Percentiles rank a stretch among this genome's conserved stretches.
phyloP scores from a whole-genome alignment of 2,329 filamentous ascomycete species.

The Pseudocercospora crystallina region DNA sequence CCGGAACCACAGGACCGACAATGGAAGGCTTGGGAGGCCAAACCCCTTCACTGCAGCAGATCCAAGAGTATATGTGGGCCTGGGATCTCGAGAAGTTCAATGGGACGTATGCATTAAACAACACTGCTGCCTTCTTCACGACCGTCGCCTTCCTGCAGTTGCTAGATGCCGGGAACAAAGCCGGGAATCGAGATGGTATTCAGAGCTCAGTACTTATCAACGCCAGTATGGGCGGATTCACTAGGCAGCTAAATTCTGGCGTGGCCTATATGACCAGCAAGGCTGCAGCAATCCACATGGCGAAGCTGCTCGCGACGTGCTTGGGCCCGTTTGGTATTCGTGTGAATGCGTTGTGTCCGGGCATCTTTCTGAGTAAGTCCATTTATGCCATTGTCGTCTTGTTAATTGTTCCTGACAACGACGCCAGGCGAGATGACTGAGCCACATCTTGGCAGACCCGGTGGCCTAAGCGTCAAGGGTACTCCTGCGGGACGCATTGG shows the following conservation, averaged over 20 bases:
- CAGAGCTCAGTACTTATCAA: conserved; percentile 48
- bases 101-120: conserved; percentile 43
- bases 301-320: conserved; percentile 44
- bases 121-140: conserved; percentile 44
- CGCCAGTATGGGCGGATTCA: conserved; percentile 43
- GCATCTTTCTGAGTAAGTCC: conserved; percentile 24
- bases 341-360: conserved; percentile 48
- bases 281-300: conserved; percentile 43
- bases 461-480: conserved; percentile 12
- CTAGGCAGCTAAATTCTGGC: conserved; percentile 28
- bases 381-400: background rate
- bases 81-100: conserved; percentile 17
- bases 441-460: conserved; percentile 5
- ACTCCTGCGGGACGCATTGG: conserved; percentile 50
- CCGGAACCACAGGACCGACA: conserved; percentile 2
- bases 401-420: background rate
- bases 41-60: conserved; percentile 3
- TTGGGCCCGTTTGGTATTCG: conserved; percentile 46
- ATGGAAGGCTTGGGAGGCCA: background rate
- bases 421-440: conserved; percentile 14
- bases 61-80: conserved; percentile 13
- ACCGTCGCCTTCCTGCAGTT: conserved; percentile 46
- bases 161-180: conserved; percentile 45
- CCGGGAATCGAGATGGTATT: conserved; percentile 39
- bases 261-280: conserved; percentile 46